Evolutionary conservation across 768 basidiomycete genomes (phyloP).

Genomic region (Boletus subcaerulescens): DNA sequence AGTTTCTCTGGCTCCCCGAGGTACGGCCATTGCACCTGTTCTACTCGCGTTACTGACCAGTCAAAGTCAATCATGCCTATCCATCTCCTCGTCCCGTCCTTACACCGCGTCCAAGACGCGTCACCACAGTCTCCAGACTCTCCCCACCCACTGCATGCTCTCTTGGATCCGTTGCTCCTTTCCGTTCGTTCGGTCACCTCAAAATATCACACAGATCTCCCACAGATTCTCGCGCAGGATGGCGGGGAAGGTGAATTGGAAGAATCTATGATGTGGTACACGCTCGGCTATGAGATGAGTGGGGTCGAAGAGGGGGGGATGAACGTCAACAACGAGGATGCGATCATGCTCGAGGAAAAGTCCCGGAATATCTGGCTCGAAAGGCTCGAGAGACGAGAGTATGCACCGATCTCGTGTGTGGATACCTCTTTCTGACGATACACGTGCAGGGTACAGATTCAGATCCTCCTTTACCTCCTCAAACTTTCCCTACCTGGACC

Average conservation of each 20-base stretch:
- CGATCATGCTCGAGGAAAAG: conserved; percentile 41
- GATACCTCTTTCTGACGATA: conserved; percentile 4
- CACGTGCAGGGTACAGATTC: conserved; percentile 61
- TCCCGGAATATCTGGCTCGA: conserved; percentile 60
- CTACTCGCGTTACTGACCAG: conserved; percentile 11
- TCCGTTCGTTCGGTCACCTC: conserved; percentile 50
- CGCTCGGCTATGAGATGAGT: conserved; percentile 54
- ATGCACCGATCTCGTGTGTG: conserved; percentile 17
- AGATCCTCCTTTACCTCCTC: conserved; percentile 67
- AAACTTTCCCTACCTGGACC: conserved; percentile 60
- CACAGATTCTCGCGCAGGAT: conserved; percentile 53
- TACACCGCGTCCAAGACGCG: conserved; percentile 47
- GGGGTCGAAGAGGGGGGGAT: conserved; percentile 30
- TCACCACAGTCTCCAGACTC: conserved; percentile 28
- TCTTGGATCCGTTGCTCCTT: conserved; percentile 62
- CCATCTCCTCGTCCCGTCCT: conserved; percentile 48
- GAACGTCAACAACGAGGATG: conserved; percentile 16
- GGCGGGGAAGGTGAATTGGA: conserved; percentile 64
- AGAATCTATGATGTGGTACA: conserved; percentile 77
- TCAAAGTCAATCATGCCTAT: conserved; percentile 72
- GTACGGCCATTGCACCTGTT: conserved; percentile 33
- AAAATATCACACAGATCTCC: conserved; percentile 67
- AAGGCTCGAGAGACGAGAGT: conserved; percentile 70
- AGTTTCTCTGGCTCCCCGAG: conserved; percentile 78
- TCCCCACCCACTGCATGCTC: conserved; percentile 54